Percentiles rank a stretch among this genome's conserved stretches.
Conservation (phyloP, 129 eudicot genomes). For the Flaveria brownii region DNA sequence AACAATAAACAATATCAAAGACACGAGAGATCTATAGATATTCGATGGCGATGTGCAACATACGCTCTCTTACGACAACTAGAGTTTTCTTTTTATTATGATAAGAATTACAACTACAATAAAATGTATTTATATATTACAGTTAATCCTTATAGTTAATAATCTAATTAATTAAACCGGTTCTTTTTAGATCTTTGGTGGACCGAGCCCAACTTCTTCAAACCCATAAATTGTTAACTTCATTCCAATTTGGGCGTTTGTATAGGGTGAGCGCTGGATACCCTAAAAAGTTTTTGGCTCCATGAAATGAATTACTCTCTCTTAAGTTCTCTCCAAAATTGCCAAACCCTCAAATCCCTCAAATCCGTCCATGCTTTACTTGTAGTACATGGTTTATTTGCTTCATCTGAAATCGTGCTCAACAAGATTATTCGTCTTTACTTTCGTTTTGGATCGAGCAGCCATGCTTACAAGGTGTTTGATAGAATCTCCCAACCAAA, state of each 20-base stretch:
- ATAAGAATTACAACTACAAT: too few species aligned
- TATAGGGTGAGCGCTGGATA: background rate
- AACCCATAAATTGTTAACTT: background rate
- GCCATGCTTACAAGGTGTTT: slow-evolving; percentile 43
- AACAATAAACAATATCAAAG: too few species aligned
- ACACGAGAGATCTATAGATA: too few species aligned
- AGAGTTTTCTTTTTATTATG: too few species aligned
- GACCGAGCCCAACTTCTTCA: too few species aligned
- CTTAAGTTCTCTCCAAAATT: slow-evolving; percentile 31
- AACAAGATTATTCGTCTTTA: slow-evolving; percentile 49
- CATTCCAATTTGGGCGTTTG: slow-evolving; percentile 1
- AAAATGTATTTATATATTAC: too few species aligned
- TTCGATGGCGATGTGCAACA: too few species aligned
- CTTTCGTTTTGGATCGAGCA: slow-evolving; percentile 31
- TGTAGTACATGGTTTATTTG: slow-evolving; percentile 37
- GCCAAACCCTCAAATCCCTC: slow-evolving; percentile 40
- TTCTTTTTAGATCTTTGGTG: too few species aligned
- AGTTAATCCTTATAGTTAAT: too few species aligned
- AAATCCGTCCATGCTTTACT: slow-evolving; percentile 45
- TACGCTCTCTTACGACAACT: too few species aligned
- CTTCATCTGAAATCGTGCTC: slow-evolving; percentile 45
- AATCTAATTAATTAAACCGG: too few species aligned
- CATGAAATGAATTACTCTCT: slow-evolving; percentile 45
- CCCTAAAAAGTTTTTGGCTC: slow-evolving; percentile 29
- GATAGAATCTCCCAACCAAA: slow-evolving; percentile 50